Percentiles rank a stretch among this genome's conserved stretches.
Evolutionary conservation across 192 early-diverging fungal genomes (phyloP).

Genomic region (Jimgerdemannia lactiflua): DNA sequence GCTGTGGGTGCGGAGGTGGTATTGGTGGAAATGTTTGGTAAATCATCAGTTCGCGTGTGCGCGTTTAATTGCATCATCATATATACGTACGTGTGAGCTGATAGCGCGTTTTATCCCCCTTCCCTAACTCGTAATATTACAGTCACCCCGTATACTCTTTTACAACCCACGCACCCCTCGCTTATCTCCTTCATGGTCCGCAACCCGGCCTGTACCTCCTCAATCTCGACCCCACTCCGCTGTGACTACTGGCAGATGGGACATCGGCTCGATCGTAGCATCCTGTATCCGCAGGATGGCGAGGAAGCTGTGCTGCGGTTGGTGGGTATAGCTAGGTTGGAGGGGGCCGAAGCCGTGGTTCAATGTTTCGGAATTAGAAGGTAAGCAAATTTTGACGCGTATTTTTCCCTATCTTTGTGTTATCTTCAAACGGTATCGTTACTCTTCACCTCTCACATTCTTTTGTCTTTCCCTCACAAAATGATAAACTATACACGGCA

Average conservation of each 20-base stretch:
- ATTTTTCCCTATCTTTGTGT: background rate
- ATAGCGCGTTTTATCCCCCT: too few relatives aligned
- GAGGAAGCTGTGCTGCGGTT: background rate
- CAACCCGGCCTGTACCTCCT: background rate
- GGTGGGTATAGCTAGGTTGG: background rate
- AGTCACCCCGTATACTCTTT: background rate
- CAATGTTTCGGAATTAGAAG: background rate
- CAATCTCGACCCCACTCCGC: background rate
- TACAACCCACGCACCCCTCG: background rate
- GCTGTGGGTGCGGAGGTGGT: background rate
- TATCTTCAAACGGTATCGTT: background rate
- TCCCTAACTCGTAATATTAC: background rate
- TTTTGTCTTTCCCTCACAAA: background rate
- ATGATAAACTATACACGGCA: background rate
- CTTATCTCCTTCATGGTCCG: background rate
- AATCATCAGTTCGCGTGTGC: background rate
- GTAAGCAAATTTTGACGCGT: background rate
- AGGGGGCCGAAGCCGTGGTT: background rate
- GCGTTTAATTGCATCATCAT: too few relatives aligned
- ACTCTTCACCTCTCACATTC: background rate
- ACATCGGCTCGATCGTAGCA: background rate
- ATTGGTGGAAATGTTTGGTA: background rate
- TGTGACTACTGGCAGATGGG: background rate
- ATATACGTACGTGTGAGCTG: too few relatives aligned
- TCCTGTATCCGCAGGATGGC: background rate